Evolutionary conservation across 768 basidiomycete species (phyloP), one percentile per base, ranked within the genome.

Genomic region (Pleurotus eryngii): DNA sequence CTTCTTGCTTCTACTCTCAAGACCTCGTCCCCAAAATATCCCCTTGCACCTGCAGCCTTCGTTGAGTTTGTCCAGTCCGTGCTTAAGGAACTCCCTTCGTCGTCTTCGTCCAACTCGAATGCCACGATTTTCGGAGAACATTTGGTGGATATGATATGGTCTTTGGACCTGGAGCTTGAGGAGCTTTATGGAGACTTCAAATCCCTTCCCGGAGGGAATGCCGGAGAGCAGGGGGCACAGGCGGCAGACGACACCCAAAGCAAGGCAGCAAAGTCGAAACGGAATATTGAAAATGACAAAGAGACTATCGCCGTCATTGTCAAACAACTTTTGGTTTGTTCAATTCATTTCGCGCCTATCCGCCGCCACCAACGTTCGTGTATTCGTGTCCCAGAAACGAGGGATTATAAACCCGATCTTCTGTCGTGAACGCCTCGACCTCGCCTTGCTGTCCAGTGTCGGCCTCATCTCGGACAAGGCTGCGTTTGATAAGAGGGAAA

Each of bases 91-190:
- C 77, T 90, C 8, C 90, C 90, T 17, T 84, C 83, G n/a, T 88
- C 89, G 18, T 76, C 80, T 7, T 81, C 81, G 39, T 70, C 75
- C 47, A 73, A 77, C 9, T 70, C 76, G 6, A 76, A 78, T 59
- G 72, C 71, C 3, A 59, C 71, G 0, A 62, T 77, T 0, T 83
- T 92, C 56, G 86, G 86, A 9, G 90, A 92, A 63, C 69, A 83
- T 46, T 73, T 94, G 2, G 80, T 95, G 18, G 92, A 95, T 67
- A 77, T 89, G 64, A 76, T 92, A 46, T 95, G 92, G 92, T 81
- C 90, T 17, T 68, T 90, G 46, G 92, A 94, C 70, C 76, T 82
- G 38, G 83, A 88, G 61, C 69, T 93, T 58, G 92, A 94, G 57
- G 90, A 92, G 64, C 69, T 85, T 26, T 61, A 87, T 37, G 68